These are phyloP conservation scores for Lasiodiplodia gonubiensis DNA, from an alignment of 2,329 filamentous ascomycete species.

Conservation along the genomic window DNA sequence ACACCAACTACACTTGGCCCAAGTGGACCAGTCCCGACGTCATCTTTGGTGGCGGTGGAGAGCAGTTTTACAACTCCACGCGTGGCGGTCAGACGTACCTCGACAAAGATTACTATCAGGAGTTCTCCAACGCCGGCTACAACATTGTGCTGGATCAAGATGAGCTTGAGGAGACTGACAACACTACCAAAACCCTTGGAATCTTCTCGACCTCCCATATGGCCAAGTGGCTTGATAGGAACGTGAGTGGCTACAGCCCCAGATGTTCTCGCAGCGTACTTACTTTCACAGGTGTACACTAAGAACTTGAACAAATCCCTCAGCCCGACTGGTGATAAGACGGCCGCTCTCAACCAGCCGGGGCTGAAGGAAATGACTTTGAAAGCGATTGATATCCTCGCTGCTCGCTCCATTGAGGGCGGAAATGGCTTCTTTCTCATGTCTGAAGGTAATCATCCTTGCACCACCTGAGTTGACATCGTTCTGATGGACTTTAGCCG, in stretches of 20 bases:
- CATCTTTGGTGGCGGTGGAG: conserved; percentile 81
- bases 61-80: conserved; percentile 69
- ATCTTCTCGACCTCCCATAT: conserved; percentile 78
- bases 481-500: conserved; percentile 55
- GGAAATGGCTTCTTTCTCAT: conserved; percentile 85
- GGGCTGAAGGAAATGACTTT: conserved; percentile 89
- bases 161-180: conserved; percentile 63
- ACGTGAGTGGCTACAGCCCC: conserved; percentile 47
- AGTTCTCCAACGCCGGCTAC: conserved; percentile 76
- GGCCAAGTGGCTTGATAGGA: conserved; percentile 85
- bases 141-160: conserved; percentile 76
- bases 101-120: conserved; percentile 73
- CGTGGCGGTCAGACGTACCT: conserved; percentile 68
- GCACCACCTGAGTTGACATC: too few species aligned
- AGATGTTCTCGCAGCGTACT: neutral
- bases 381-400: conserved; percentile 82
- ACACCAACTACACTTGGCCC: conserved; percentile 83
- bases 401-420: conserved; percentile 59
- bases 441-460: conserved; percentile 60
- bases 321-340: conserved; percentile 69
- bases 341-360: conserved; percentile 73
- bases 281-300: conserved; percentile 61
- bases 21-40: conserved; percentile 76
- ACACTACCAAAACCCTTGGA: conserved; percentile 70
- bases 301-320: conserved; percentile 73